These are phyloP conservation scores for Mycena leptocephala DNA, from an alignment of 768 basidiomycete genomes.

Conservation along the genomic window DNA sequence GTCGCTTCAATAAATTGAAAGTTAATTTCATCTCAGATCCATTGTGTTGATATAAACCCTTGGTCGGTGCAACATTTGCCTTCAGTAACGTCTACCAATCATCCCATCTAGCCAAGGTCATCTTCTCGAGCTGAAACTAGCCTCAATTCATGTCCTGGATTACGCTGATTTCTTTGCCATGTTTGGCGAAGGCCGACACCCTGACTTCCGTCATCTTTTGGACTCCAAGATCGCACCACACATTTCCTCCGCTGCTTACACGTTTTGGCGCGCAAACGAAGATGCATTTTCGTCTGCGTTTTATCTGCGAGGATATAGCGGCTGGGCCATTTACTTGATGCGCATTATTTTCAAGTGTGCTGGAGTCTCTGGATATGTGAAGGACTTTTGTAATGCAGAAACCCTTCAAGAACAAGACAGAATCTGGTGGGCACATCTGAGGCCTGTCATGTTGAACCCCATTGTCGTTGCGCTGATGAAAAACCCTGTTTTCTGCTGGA, in stretches of 20 bases:
- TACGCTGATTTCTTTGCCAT: conserved; percentile 76
- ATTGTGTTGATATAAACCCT: conserved; percentile 54
- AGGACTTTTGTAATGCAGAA: conserved; percentile 67
- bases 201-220: conserved; percentile 71
- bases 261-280: conserved; percentile 80
- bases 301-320: conserved; percentile 78
- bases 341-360: conserved; percentile 70
- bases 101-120: conserved; percentile 75
- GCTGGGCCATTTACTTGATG: conserved; percentile 76
- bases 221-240: conserved; percentile 74
- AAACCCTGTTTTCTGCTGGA: conserved; percentile 78
- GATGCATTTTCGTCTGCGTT: conserved; percentile 68
- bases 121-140: conserved; percentile 84
- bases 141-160: conserved; percentile 68
- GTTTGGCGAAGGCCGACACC: conserved; percentile 79
- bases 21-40: background rate
- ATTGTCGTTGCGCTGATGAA: conserved; percentile 64
- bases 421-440: conserved; percentile 75
- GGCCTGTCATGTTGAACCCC: conserved; percentile 73
- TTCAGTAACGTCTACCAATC: background rate
- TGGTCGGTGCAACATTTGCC: conserved; percentile 51
- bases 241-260: conserved; percentile 80
- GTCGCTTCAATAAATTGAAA: too few species aligned
- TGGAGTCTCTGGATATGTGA: conserved; percentile 68
- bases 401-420: conserved; percentile 70